These are phyloP conservation scores for Capsicum chinense DNA, from an alignment of 257 asterid genomes.

Conservation along the genomic window DNA sequence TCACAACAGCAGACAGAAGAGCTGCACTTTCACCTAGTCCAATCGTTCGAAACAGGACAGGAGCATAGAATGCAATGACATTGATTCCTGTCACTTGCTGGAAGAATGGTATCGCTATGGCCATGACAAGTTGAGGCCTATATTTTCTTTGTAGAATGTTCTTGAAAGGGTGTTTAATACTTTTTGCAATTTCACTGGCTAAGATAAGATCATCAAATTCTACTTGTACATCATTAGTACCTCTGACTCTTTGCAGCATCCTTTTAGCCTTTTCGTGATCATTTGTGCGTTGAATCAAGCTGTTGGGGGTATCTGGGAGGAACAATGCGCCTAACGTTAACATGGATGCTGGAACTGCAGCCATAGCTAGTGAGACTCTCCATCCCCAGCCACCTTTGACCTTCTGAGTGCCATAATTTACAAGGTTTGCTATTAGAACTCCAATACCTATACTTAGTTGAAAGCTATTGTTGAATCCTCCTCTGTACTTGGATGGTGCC, in stretches of 20 bases:
- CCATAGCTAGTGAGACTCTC: slow-evolving; percentile 79
- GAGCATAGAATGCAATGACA: slow-evolving; percentile 80
- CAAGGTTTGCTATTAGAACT: slow-evolving; percentile 58
- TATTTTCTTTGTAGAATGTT: slow-evolving; percentile 52
- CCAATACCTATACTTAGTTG: slow-evolving; percentile 74
- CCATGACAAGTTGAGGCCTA: slow-evolving; percentile 76
- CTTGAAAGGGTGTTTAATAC: slow-evolving; percentile 47
- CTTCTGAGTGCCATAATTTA: slow-evolving; percentile 76
- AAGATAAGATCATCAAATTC: slow-evolving; percentile 67
- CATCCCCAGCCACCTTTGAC: slow-evolving; percentile 71
- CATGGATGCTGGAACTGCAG: slow-evolving; percentile 67
- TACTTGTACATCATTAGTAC: slow-evolving; percentile 58
- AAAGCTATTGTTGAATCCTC: slow-evolving; percentile 77
- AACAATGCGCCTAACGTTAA: slow-evolving; percentile 67
- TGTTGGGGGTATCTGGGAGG: slow-evolving; percentile 87
- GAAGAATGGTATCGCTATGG: slow-evolving; percentile 78
- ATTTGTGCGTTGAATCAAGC: slow-evolving; percentile 59
- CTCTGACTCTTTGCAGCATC: slow-evolving; percentile 62
- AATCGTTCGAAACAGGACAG: slow-evolving; percentile 65
- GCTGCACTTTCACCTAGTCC: slow-evolving; percentile 84
- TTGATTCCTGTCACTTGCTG: slow-evolving; percentile 87
- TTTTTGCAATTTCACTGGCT: slow-evolving; percentile 54
- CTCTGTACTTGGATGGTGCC: slow-evolving; percentile 87
- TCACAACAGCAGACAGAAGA: slow-evolving; percentile 60
- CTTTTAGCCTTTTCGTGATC: slow-evolving; percentile 46